These are phyloP conservation scores for Aphanomyces euteiches DNA, from an alignment of 352 stramenopile species.

Conservation along the genomic window DNA sequence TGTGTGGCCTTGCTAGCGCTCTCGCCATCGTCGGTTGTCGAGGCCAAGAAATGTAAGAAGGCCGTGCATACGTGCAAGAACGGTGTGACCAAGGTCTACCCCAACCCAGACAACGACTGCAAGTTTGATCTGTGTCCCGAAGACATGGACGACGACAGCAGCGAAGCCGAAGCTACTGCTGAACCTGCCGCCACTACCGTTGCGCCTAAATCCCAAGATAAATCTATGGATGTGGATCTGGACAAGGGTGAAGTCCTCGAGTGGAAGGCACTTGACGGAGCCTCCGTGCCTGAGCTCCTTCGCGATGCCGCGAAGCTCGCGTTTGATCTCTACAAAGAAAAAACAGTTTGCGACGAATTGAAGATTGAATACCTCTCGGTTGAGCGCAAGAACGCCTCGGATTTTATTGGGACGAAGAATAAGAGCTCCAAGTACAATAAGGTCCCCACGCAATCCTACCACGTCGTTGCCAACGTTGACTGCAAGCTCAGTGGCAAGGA, in stretches of 20 bases:
- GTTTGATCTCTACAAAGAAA: conserved; percentile 22
- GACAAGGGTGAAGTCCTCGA: neutral
- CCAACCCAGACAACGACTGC: conserved; percentile 22
- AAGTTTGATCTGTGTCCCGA: conserved; percentile 22
- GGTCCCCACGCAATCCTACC: conserved; percentile 19
- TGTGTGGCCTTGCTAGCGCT: neutral
- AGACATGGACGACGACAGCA: conserved; percentile 22
- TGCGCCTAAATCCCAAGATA: neutral
- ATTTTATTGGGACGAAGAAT: conserved; percentile 28
- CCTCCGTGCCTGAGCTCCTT: neutral
- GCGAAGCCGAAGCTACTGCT: neutral
- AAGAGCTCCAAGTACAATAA: conserved; percentile 29
- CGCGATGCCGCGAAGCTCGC: conserved; percentile 19
- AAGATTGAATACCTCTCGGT: conserved; percentile 20
- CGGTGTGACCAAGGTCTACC: conserved; percentile 24
- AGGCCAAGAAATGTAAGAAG: conserved; percentile 18
- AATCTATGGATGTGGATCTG: neutral
- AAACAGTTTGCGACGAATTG: conserved; percentile 17
- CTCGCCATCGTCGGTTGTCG: neutral
- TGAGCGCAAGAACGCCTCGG: conserved; percentile 19
- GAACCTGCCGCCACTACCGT: neutral
- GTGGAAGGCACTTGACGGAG: conserved; percentile 17
- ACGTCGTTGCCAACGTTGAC: conserved; percentile 10
- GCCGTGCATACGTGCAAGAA: conserved; percentile 14
- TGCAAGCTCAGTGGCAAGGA: conserved; percentile 12